Evolutionary conservation across 352 stramenopile genomes (phyloP).

Genomic region (Phytopythium cucurbitacearum): DNA sequence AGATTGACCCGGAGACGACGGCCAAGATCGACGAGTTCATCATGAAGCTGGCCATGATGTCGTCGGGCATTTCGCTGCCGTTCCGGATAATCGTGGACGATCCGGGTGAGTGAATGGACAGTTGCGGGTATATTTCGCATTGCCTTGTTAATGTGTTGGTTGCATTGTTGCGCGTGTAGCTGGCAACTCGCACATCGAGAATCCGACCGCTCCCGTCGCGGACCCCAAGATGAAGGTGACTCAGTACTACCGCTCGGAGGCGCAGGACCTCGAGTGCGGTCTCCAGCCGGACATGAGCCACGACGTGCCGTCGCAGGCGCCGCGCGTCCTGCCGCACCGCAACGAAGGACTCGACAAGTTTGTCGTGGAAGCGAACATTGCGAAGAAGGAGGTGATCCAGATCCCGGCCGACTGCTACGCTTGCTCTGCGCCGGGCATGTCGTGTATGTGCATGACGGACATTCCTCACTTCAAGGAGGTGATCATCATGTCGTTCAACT

Average conservation of each 20-base stretch:
- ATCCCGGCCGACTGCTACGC: constrained; percentile 81
- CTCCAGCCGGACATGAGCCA: constrained; percentile 68
- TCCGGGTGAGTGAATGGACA: constrained; percentile 21
- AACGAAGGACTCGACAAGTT: constrained; percentile 73
- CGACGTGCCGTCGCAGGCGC: constrained; percentile 36
- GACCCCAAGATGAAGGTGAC: constrained; percentile 71
- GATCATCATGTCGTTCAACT: constrained; percentile 93
- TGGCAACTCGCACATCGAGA: constrained; percentile 92
- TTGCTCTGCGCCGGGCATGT: constrained; percentile 64
- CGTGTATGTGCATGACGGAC: constrained; percentile 90
- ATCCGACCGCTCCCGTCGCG: constrained; percentile 66
- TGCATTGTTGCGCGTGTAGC: constrained; percentile 7
- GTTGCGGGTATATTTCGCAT: background rate
- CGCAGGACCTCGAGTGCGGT: constrained; percentile 69
- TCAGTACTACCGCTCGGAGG: constrained; percentile 74
- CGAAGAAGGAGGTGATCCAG: constrained; percentile 78
- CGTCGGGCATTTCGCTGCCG: constrained; percentile 58
- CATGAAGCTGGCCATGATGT: constrained; percentile 59
- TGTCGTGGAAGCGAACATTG: constrained; percentile 53
- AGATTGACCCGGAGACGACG: constrained; percentile 72
- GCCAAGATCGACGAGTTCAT: constrained; percentile 83
- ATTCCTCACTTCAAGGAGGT: constrained; percentile 94
- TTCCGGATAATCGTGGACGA: constrained; percentile 88
- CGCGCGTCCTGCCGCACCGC: constrained; percentile 43
- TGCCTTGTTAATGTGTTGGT: background rate